Evolutionary conservation across 1,284 basidiomycete species (phyloP), one percentile per base, ranked within the genome.

Genomic region (Vanrija humicola): DNA sequence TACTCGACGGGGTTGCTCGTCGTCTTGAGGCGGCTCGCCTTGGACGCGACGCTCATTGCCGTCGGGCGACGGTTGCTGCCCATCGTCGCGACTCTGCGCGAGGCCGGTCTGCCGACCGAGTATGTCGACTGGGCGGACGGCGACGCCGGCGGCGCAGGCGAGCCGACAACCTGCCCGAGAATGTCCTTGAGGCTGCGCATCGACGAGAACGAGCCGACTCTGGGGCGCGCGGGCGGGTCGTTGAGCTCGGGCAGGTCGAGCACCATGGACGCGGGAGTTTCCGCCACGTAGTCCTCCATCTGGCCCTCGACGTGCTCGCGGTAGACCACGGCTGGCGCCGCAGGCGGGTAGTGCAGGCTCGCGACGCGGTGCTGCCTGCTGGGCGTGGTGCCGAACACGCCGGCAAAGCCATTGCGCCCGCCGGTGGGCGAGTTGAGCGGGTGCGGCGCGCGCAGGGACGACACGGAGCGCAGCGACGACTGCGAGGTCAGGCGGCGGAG

Each of bases 341-440:
- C 62, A 5, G 73, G 73, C 7, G 70, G 69, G 19, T 73, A 68
- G 58, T 73, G 70, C 59, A 73, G 64, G 23, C 59, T 63, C n/a
- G 67, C 61, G 5, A 64, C 62, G 23, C 66, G 55, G 44, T 62
- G 55, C 23, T 61, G 44, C 19, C 54, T 55, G 14, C 62, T 61
- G 7, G 68, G 61, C 19, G 57, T 42, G 12, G 63, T 53, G 18
- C 55, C 49, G 29, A 49, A 54, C 12, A 34, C 34, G 5, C 45
- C 45, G 14, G 43, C 26, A n/a, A 46, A n/a, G 45, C 50, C 42
- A 1, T 29, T 34, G 15, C 25, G 53, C 19, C 58, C 63, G 1
- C 63, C 65, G 7, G 64, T 65, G 6, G 72, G 69, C 14, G 69
- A 70, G 51, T 75, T 75, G 54, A 75, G 67, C 14, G 73, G 73